Base-by-base conservation (phyloP, 2,329 filamentous ascomycete species). In the Dactylellina cionopaga region DNA sequence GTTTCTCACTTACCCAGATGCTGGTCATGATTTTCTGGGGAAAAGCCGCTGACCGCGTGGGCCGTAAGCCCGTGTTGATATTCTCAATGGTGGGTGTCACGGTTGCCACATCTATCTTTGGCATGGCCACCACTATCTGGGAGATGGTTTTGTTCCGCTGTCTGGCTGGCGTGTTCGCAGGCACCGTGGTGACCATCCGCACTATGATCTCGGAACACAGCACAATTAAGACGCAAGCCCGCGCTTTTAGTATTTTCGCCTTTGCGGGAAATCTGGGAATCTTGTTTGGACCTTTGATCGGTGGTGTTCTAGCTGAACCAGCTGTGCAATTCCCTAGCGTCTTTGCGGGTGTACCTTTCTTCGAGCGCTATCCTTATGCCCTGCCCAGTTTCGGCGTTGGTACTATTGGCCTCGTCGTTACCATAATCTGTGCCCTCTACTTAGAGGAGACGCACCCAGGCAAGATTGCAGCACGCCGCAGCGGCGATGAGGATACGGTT, bases 21-120 rank as follows among this genome's bases (percentile, higher is more conserved):
- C 63, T 86, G n/a, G 85, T 92, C 66, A 91, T 94, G 87, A 85
- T 94, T 24, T 81, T 84, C 74, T 94, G 91, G 89, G 90, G 90
- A 52, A 83, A 82, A 76, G 87, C 83, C 62, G 86, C 86, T 2
- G 91, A 95, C 79, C 84, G 85, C 5, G 80, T 88, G 37, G 91
- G 91, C 29, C 85, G 91, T 44, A 92, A 91, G 74, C 90, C 90
- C 0, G 84, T 92, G 0, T 84, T 95, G 9, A 84, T 92, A 1
- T 82, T 84, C 76, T 91, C 88, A 0, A 81, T 93, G 4, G 76
- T 84, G 11, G 91, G 91, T 39, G 84, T 92, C 35, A 81, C 85
- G 0, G 62, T 88, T 10, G 83, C 86, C 0, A 89, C 86, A 0
- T 83, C 84, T 0, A 78, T 91, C 0, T 95, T 94, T 75, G 91